Evolutionary conservation across 1,284 basidiomycete genomes (phyloP).

Genomic region (Ustilago shanxiensis): DNA sequence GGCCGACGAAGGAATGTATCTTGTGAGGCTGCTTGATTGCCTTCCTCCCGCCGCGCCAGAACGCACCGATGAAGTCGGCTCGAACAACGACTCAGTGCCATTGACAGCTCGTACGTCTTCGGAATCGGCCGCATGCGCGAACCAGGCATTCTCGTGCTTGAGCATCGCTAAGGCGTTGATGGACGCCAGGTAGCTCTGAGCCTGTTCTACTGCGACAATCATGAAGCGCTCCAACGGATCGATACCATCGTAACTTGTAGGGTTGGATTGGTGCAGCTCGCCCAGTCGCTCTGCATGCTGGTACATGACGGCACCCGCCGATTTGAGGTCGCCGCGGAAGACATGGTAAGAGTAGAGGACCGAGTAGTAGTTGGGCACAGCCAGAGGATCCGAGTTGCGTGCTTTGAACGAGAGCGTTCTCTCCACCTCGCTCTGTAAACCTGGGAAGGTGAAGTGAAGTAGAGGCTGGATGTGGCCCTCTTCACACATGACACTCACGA

Average conservation of each 20-base stretch:
- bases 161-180: slow-evolving; percentile 90
- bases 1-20: slow-evolving; percentile 80
- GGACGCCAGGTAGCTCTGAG: slow-evolving; percentile 83
- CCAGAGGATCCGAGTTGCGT: slow-evolving; percentile 89
- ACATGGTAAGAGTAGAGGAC: slow-evolving; percentile 88
- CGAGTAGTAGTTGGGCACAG: slow-evolving; percentile 86
- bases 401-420: slow-evolving; percentile 91
- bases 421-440: slow-evolving; percentile 88
- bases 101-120: slow-evolving; percentile 23
- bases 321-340: slow-evolving; percentile 68
- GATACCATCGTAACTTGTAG: slow-evolving; percentile 13
- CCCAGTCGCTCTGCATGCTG: slow-evolving; percentile 86
- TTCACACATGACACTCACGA: slow-evolving; percentile 95
- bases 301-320: slow-evolving; percentile 81
- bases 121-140: slow-evolving; percentile 72
- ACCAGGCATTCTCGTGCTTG: slow-evolving; percentile 85
- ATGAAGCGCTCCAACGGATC: slow-evolving; percentile 53
- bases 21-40: slow-evolving; percentile 75
- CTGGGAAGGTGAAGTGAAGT: slow-evolving; percentile 86
- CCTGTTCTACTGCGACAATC: slow-evolving; percentile 78
- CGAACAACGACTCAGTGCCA: slow-evolving; percentile 37
- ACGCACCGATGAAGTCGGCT: slow-evolving; percentile 16
- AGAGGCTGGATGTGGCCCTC: slow-evolving; percentile 83
- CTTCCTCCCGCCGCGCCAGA: slow-evolving; percentile 19
- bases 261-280: slow-evolving; percentile 67